Conservation (phyloP, 352 stramenopile species). For the Globisporangium rhizosaccharum region DNA sequence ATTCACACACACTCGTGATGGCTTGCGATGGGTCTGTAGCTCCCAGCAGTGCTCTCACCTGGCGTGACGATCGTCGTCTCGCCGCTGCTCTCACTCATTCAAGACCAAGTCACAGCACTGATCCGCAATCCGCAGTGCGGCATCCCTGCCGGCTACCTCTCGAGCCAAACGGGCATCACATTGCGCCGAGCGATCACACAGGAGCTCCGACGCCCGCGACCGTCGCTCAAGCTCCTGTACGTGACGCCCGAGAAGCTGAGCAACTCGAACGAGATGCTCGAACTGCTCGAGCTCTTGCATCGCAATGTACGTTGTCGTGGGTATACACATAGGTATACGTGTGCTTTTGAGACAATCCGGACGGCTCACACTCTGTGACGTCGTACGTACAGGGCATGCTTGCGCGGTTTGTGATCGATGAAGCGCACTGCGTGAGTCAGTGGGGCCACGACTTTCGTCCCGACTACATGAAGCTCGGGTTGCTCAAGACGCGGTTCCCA, state of each 20-base stretch:
- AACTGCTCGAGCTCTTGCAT: slow-evolving; percentile 47
- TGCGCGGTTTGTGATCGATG: slow-evolving; percentile 93
- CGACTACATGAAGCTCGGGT: slow-evolving; percentile 91
- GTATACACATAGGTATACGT: neutral
- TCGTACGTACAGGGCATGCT: slow-evolving; percentile 50
- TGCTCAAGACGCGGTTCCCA: slow-evolving; percentile 89
- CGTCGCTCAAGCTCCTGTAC: slow-evolving; percentile 88
- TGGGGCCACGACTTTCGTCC: slow-evolving; percentile 89
- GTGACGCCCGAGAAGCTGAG: slow-evolving; percentile 94
- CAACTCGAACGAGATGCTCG: slow-evolving; percentile 69
- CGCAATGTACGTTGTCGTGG: slow-evolving; percentile 23
- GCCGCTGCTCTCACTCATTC: slow-evolving; percentile 91
- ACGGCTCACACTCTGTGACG: neutral
- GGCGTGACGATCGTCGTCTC: slow-evolving; percentile 93
- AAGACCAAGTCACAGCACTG: slow-evolving; percentile 89
- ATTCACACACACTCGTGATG: no score
- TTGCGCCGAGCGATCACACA: slow-evolving; percentile 60
- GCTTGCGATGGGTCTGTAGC: slow-evolving; percentile 4
- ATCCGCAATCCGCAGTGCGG: slow-evolving; percentile 56
- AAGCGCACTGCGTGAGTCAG: slow-evolving; percentile 87
- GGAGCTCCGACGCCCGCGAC: slow-evolving; percentile 73
- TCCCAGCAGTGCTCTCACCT: slow-evolving; percentile 52
- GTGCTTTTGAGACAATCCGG: no score
- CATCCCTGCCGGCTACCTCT: slow-evolving; percentile 71
- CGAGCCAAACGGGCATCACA: slow-evolving; percentile 61